Percentiles rank a stretch among this genome's conserved stretches.
Evolutionary conservation across 2,329 filamentous ascomycete genomes (phyloP).

Genomic region (Chaetomiaceae sp.): DNA sequence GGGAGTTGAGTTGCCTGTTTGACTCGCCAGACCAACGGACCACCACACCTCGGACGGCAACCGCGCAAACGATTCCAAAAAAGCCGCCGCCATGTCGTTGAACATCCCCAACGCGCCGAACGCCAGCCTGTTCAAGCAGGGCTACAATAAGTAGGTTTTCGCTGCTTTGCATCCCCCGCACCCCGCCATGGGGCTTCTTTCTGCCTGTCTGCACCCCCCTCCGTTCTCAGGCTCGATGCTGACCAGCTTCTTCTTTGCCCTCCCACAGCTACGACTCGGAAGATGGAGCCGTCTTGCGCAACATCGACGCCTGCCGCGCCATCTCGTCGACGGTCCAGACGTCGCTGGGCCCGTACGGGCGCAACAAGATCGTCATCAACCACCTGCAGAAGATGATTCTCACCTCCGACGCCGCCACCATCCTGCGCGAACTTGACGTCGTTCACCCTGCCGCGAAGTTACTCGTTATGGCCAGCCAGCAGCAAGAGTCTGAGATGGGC

Average conservation of each 20-base stretch:
- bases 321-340: conserved; percentile 96
- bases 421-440: conserved; percentile 93
- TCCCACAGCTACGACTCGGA: conserved; percentile 83
- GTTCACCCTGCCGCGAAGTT: conserved; percentile 97
- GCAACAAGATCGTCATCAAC: conserved; percentile 99
- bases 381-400: conserved; percentile 99
- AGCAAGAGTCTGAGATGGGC: conserved; percentile 98
- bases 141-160: conserved; percentile 79
- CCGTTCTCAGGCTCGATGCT: conserved; percentile 25
- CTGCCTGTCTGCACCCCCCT: conserved; percentile 4
- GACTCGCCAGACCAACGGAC: conserved; percentile 6
- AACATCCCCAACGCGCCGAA: conserved; percentile 94
- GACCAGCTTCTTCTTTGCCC: conserved; percentile 17
- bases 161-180: conserved; percentile 14
- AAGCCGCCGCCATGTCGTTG: conserved; percentile 67
- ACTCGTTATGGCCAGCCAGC: conserved; percentile 96
- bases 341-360: conserved; percentile 91
- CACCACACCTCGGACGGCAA: conserved; percentile 1
- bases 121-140: conserved; percentile 86
- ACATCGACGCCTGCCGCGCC: conserved; percentile 96
- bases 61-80: conserved; percentile 7
- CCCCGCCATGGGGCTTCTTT: conserved; percentile 18
- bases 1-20: not conserved
- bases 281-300: conserved; percentile 96
- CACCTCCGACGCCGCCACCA: conserved; percentile 95